A percentile compares a stretch with the other conserved stretches of the same genome.
These are phyloP conservation scores for Coniferiporia weirii DNA, from an alignment of 1,284 basidiomycete genomes.

Conservation along the genomic window DNA sequence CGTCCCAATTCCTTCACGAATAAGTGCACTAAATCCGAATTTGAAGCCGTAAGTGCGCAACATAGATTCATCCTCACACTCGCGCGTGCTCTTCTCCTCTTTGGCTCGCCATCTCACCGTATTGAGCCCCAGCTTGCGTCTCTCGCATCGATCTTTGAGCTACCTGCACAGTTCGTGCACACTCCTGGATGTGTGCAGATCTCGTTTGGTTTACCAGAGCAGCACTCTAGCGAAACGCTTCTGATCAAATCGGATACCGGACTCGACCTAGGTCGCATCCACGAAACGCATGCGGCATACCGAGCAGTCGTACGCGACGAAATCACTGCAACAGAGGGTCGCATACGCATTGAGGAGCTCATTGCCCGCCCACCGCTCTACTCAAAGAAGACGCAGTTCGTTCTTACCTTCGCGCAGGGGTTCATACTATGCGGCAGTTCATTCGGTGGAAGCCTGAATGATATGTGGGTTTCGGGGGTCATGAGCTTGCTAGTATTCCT, in stretches of 20 bases:
- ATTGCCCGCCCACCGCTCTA: slow-evolving; percentile 56
- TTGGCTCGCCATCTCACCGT: slow-evolving; percentile 68
- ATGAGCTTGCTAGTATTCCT: slow-evolving; percentile 57
- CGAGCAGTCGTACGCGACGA: slow-evolving; percentile 80
- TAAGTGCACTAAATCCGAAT: not conserved
- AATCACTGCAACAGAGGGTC: slow-evolving; percentile 70
- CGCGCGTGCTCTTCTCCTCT: slow-evolving; percentile 60
- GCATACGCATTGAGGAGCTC: slow-evolving; percentile 42
- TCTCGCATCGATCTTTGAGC: slow-evolving; percentile 76
- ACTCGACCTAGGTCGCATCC: slow-evolving; percentile 70
- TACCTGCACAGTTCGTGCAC: slow-evolving; percentile 79
- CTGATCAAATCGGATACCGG: slow-evolving; percentile 74
- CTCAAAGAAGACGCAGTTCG: slow-evolving; percentile 32
- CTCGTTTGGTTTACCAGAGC: slow-evolving; percentile 75
- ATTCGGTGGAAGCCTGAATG: slow-evolving; percentile 80
- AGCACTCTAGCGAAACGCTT: slow-evolving; percentile 75
- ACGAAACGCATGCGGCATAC: slow-evolving; percentile 73
- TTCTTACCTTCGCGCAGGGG: slow-evolving; percentile 59
- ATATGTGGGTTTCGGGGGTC: slow-evolving; percentile 73
- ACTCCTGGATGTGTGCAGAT: slow-evolving; percentile 79
- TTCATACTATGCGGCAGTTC: slow-evolving; percentile 74
- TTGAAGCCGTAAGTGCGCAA: slow-evolving; percentile 46
- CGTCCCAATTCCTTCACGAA: not conserved
- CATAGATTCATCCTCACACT: slow-evolving; percentile 62
- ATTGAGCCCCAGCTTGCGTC: slow-evolving; percentile 66